Percentiles rank a stretch among this genome's conserved stretches.
Evolutionary conservation across 495 filamentous ascomycete genomes (phyloP).

Genomic region (Aspergillus ellipticus): DNA sequence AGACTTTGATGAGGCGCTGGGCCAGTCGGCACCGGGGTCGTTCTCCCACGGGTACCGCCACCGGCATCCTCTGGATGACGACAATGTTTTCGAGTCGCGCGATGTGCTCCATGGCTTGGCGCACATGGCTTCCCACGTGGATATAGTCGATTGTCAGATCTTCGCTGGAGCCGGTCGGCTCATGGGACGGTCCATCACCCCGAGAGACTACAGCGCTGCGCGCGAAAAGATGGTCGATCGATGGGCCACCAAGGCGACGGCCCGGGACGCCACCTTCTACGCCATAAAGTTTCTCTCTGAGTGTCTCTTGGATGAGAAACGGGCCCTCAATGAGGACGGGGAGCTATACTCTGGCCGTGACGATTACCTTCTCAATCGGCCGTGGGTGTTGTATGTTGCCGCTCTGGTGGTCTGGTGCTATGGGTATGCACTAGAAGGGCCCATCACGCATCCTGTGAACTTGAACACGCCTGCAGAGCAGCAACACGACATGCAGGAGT

Average conservation of each 20-base stretch:
- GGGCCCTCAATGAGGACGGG: constrained; percentile 22
- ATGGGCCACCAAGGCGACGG: constrained; percentile 91
- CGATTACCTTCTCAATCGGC: constrained; percentile 85
- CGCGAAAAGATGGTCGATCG: constrained; percentile 79
- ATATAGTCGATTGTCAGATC: constrained; percentile 96
- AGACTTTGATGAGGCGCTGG: constrained; percentile 84
- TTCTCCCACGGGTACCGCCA: constrained; percentile 36
- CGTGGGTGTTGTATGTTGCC: constrained; percentile 97
- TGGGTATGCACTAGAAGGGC: constrained; percentile 85
- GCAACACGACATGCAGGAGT: constrained; percentile 73
- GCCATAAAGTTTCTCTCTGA: constrained; percentile 81
- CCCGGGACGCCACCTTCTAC: constrained; percentile 90
- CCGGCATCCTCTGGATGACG: constrained; percentile 55
- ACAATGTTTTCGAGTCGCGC: constrained; percentile 78
- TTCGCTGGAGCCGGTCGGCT: constrained; percentile 83
- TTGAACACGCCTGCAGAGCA: constrained; percentile 59
- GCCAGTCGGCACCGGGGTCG: constrained; percentile 38
- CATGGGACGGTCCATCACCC: constrained; percentile 79
- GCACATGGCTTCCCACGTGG: constrained; percentile 97
- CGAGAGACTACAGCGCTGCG: constrained; percentile 74
- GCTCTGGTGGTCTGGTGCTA: constrained; percentile 93
- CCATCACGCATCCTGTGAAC: constrained; percentile 50
- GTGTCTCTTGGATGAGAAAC: constrained; percentile 60
- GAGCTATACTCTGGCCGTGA: constrained; percentile 73
- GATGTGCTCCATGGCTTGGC: constrained; percentile 90